Conservation (phyloP, 2,329 filamentous ascomycete genomes). For the Beauveria bassiana region DNA sequence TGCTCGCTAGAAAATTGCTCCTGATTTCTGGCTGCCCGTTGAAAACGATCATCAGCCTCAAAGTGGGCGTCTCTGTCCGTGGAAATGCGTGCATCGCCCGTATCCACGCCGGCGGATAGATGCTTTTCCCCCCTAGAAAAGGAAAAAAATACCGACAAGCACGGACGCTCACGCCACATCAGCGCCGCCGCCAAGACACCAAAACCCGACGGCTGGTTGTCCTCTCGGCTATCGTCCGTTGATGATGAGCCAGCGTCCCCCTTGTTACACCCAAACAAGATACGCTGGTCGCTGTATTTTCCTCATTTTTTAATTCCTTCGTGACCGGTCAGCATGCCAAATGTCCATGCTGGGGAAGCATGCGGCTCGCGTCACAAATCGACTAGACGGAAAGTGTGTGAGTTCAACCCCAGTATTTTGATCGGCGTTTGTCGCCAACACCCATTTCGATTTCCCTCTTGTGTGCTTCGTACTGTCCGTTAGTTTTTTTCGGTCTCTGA, state of each 20-base stretch:
- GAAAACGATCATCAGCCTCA: not conserved
- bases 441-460: not conserved
- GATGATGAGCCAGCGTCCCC: not conserved
- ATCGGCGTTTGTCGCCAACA: not conserved
- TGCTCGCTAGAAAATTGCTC: too few relatives aligned
- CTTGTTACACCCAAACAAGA: too few relatives aligned
- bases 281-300: too few relatives aligned
- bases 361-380: not conserved
- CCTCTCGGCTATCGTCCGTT: slow-evolving; percentile 8
- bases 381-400: slow-evolving; percentile 4
- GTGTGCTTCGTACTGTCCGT: not conserved
- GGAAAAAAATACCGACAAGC: not conserved
- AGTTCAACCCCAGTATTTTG: slow-evolving; percentile 1
- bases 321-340: not conserved
- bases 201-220: not conserved
- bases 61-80: not conserved
- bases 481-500: too few relatives aligned
- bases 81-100: not conserved
- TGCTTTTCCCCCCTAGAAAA: not conserved
- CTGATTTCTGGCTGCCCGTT: not conserved
- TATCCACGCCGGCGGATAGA: slow-evolving; percentile 7
- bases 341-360: not conserved
- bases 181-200: not conserved
- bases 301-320: too few relatives aligned
- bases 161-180: not conserved